Conservation (phyloP, 2,329 filamentous ascomycete genomes). For the Monosporascus sp. region DNA sequence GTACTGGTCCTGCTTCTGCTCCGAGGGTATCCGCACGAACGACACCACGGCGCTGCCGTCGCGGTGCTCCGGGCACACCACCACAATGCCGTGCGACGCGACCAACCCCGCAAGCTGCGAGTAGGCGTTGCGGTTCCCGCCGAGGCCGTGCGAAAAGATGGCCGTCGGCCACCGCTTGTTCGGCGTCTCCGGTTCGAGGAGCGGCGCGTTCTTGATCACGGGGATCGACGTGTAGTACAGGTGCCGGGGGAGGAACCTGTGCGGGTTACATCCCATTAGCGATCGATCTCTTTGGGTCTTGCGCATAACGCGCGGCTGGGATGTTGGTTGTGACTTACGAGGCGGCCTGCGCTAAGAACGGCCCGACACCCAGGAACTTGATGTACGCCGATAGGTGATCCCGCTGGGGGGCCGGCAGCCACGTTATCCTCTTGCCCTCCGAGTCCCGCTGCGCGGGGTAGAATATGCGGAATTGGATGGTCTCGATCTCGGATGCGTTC, state of each 20-base stretch:
- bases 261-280: not conserved
- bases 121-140: constrained; percentile 76
- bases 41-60: constrained; percentile 76
- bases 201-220: constrained; percentile 62
- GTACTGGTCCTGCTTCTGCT: constrained; percentile 37
- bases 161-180: constrained; percentile 68
- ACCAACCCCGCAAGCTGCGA: constrained; percentile 76
- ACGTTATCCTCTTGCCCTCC: constrained; percentile 57
- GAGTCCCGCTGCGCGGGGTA: constrained; percentile 61
- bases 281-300: constrained; percentile 3
- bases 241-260: constrained; percentile 61
- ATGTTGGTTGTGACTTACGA: constrained; percentile 41
- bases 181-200: constrained; percentile 45
- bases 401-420: constrained; percentile 73
- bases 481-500: constrained; percentile 55
- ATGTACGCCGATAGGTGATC: constrained; percentile 71
- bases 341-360: constrained; percentile 50
- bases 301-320: not conserved
- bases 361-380: constrained; percentile 64
- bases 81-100: constrained; percentile 74
- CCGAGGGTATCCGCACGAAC: constrained; percentile 58
- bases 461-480: constrained; percentile 75
- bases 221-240: constrained; percentile 70
- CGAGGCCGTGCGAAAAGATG: constrained; percentile 82
- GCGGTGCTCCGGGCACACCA: constrained; percentile 76